Evolutionary conservation across 805 yeast genomes (phyloP), one percentile per base, ranked within the genome.

Genomic region (Allodekkera sacchari): DNA sequence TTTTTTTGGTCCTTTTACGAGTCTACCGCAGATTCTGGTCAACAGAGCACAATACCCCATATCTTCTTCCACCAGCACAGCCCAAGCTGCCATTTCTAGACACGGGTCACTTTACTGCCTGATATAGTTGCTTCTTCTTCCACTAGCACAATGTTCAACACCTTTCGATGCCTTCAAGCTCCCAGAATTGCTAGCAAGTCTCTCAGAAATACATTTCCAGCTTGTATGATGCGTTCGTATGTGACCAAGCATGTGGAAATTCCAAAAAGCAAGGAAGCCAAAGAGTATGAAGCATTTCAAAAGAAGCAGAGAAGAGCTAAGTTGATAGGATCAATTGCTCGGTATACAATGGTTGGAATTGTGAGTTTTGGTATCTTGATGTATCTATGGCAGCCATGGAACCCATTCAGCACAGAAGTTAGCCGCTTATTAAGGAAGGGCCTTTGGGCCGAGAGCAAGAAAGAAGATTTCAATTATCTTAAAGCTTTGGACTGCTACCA

Each of bases 401-500:
- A 55, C 30, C 54, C 57, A 18, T 55, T 39, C 27, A 41, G 56
- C 2, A 41, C 35, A 7, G 42, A 44, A 4, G 94, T 85, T 8
- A 92, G 95, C 17, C 71, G 66, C 32, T 63, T 71, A 17, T 57
- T 89, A 40, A 64, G 95, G 24, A 71, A 76, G 45, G 96, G 82
- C 0, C 60, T 88, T 5, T 75, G 88, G 81, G 88, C 89, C 3
- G 96, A 89, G 52, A 66, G 80, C 28, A 80, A 77, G 30, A 76
- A 74, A 35, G 78, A 73, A 11, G 69, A 71, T 14, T 37, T 69
- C 25, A 80, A 83, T 50, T 80, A 71, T 55, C 63, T 68, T 32
- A 61, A 72, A 38, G 95, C 96, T 0, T 60, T 85, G 37, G 68
- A 70, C 36, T 64, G 68, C 44, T 89, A 88, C 55, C 66, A 83